phyloP scores from a whole-genome alignment of 345 rosid species.

The Bruguiera gymnorhiza region DNA sequence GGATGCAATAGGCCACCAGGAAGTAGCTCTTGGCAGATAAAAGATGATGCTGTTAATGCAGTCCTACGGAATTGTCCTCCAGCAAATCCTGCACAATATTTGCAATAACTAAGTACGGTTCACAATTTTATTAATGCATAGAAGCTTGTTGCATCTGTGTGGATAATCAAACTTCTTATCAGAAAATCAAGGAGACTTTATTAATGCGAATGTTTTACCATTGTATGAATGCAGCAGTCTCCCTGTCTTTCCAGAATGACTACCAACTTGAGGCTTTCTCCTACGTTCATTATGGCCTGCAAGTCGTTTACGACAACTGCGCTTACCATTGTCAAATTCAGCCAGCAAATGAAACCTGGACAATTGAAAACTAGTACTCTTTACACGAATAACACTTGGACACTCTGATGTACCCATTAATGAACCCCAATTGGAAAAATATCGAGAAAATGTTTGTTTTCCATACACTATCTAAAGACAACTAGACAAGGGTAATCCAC shows the following conservation, averaged over 20 bases:
- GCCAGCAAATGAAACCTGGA: conserved; percentile 42
- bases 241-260: conserved; percentile 38
- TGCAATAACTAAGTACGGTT: background rate
- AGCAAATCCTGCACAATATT: conserved; percentile 30
- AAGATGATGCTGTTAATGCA: conserved; percentile 38
- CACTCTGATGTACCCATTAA: background rate
- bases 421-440: background rate
- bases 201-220: conserved; percentile 31
- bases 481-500: background rate
- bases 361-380: conserved; percentile 1
- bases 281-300: conserved; percentile 46
- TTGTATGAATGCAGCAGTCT: conserved; percentile 44
- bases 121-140: background rate
- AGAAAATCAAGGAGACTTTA: background rate
- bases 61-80: conserved; percentile 36
- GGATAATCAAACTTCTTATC: background rate
- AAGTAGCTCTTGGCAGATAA: conserved; percentile 53
- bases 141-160: no score
- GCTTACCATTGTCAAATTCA: conserved; percentile 47
- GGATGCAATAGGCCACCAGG: conserved; percentile 35
- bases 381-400: background rate
- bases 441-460: background rate
- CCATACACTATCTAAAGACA: background rate
- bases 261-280: conserved; percentile 36
- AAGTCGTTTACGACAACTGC: conserved; percentile 47